phyloP scores from a whole-genome alignment of 371 early-diverging fungal genomes.

The Mucor mucedo region DNA sequence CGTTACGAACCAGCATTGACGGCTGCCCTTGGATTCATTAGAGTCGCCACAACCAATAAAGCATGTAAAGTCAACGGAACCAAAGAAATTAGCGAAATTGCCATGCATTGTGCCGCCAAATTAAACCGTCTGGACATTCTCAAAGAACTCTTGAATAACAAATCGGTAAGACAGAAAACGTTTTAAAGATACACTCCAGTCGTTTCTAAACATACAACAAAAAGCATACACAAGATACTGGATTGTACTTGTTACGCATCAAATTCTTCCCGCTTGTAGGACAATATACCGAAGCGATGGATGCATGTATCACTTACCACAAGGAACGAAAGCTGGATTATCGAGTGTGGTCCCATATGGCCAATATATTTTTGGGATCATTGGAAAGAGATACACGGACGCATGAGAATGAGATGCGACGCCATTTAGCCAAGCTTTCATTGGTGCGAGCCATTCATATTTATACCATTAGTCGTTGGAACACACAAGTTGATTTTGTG shows the following conservation, averaged over 20 bases:
- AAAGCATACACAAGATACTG: constrained; percentile 41
- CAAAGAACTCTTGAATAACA: constrained; percentile 35
- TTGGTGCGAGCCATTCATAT: constrained; percentile 42
- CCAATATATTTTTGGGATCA: constrained; percentile 26
- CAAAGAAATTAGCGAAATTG: constrained; percentile 49
- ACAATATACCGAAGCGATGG: constrained; percentile 38
- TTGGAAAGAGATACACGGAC: not conserved
- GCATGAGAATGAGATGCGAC: constrained; percentile 22
- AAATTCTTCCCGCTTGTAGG: constrained; percentile 41
- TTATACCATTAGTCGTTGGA: constrained; percentile 43
- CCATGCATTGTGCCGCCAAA: constrained; percentile 44
- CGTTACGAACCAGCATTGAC: constrained; percentile 43
- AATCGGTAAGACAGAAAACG: constrained; percentile 28
- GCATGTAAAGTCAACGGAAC: constrained; percentile 42
- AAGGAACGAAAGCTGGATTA: constrained; percentile 44
- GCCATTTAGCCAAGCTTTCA: constrained; percentile 44
- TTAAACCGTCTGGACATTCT: constrained; percentile 32
- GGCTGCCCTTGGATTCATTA: constrained; percentile 36
- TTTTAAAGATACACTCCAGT: not conserved
- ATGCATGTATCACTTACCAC: constrained; percentile 39
- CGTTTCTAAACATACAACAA: not conserved
- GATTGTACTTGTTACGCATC: constrained; percentile 36
- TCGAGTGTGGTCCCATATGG: constrained; percentile 39
- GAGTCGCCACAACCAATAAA: constrained; percentile 30
- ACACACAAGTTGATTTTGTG: constrained; percentile 33